Evolutionary conservation across 306 rosid species (phyloP).

Genomic region (Phaseolus lunatus): DNA sequence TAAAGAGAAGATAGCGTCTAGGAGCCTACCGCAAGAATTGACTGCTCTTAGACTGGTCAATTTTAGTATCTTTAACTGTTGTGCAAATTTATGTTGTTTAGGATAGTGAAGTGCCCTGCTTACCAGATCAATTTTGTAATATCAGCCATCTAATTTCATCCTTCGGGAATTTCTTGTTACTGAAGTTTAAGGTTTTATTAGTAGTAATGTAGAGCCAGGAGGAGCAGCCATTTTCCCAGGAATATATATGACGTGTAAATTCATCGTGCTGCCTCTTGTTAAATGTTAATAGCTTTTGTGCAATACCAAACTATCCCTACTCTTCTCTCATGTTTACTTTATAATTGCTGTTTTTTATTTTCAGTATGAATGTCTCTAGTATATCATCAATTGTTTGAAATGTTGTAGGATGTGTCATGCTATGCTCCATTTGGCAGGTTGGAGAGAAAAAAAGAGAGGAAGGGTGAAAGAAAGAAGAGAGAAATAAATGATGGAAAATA

Average conservation of each 20-base stretch:
- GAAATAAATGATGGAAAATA: too few relatives aligned
- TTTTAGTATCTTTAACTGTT: slow-evolving; percentile 55
- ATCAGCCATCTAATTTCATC: slow-evolving; percentile 55
- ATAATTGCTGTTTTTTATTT: neutral
- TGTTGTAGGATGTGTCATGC: neutral
- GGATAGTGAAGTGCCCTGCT: slow-evolving; percentile 53
- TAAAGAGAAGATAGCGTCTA: slow-evolving; percentile 47
- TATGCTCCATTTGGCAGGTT: too few relatives aligned
- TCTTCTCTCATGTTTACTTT: slow-evolving; percentile 2
- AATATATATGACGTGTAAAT: slow-evolving; percentile 48
- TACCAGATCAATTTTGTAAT: slow-evolving; percentile 83
- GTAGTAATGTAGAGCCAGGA: slow-evolving; percentile 51
- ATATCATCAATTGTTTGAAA: neutral
- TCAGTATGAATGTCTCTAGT: neutral
- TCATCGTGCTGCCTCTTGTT: slow-evolving; percentile 47
- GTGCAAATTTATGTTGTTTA: slow-evolving; percentile 56
- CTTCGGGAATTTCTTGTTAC: slow-evolving; percentile 48
- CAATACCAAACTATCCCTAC: slow-evolving; percentile 41
- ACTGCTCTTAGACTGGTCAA: slow-evolving; percentile 46
- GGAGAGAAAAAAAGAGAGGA: too few relatives aligned
- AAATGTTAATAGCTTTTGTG: slow-evolving; percentile 52
- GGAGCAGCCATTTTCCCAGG: slow-evolving; percentile 53
- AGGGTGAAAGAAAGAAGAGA: too few relatives aligned
- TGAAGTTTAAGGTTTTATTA: slow-evolving; percentile 43
- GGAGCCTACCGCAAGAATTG: slow-evolving; percentile 51